Base-by-base conservation (phyloP, 305 asterid species). In the Coffea humblotiana region DNA sequence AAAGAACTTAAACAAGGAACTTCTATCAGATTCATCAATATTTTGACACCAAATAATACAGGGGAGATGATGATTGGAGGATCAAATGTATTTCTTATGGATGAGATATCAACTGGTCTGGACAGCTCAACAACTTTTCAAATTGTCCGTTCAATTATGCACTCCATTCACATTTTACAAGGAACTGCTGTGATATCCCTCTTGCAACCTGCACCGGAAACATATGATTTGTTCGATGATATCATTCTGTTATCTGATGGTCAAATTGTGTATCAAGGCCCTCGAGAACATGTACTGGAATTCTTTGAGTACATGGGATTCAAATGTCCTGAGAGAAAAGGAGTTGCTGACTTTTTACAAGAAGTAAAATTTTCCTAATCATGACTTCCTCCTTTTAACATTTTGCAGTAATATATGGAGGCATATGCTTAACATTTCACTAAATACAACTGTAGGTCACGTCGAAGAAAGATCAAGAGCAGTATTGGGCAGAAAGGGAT, bases 391-490 rank as follows among this genome's bases (percentile, higher is more conserved):
- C 76, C n/a, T 56, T 25, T 56, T 70, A 9, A 52, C 3, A 4
- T 56, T 56, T 51, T 45, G 37, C 14, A 4, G 32, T 67, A 3
- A 69, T 25, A 37, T 32, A 27, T 40, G 48, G 3, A 15, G 19
- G 58, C 13, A 18, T 3, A 6, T 29, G n/a, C 32, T 77, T 48
- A n/a, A 23, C 16, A 35, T 54, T 35, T 68, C 12, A 37, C 40
- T 68, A 2, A 54, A 23, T 29, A 35, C 15, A 47, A 91, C 19
- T 5, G 45, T 63, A 95, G 99, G 99, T 96, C 80, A 92, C 98
- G 25, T 96, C 99, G 27, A 93, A 83, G 92, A 96, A 96, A 85
- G 99, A 96, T 86, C 99, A 96, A 88, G 94, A 87, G 82, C 99
- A 96, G 81, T 96, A 96, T 66, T 89, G 98, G 99, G 84, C 82